Evolutionary conservation across 306 rosid species (phyloP), one percentile per base, ranked within the genome.

Genomic region (Fragaria ananassa): DNA sequence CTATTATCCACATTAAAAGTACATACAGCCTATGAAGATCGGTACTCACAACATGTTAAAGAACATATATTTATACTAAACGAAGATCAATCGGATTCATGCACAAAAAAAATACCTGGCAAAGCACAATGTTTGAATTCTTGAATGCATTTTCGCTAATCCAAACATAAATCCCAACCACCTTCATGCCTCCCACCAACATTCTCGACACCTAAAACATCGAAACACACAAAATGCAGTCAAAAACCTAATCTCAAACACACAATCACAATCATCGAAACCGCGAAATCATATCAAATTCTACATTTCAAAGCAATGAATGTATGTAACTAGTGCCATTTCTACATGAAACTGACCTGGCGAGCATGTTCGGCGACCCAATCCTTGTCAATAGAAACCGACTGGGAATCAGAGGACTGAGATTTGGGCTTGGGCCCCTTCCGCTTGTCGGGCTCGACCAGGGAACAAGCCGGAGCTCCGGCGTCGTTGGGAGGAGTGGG

Each of bases 291-390:
- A 41, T 19, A 60, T 63, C 71, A 47, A 63, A 31, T 46, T 11
- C 14, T 17, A 6, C 6, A 60, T 23, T 57, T 44, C 47, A 44
- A 44, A 0, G 47, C 47, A 44, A 44, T 44, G 13, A 44, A 44
- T 44, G 47, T 44, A 44, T 44, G 47, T 44, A 44, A 44, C 2
- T 44, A 44, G 47, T 44, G 47, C 47, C 2, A 44, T 44, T 44
- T 44, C 47, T 44, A 44, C 13, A 44, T 9, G 47, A 44, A 44
- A 44, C 14, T 69, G 79, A 94, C 98, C 88, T 92, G 97, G 8
- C 96, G 97, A 15, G 97, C 97, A 64, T 95, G 97, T 85, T 95
- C 99, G 41, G 92, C 89, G 50, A 95, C 91, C 97, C 99, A 90
- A 67, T 86, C 97, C 78, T 76, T 82, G 78, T 95, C 97, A 19